These are phyloP conservation scores for Papilionanthe hybrid DNA, from an alignment of 116 monocot species.

Conservation along the genomic window DNA sequence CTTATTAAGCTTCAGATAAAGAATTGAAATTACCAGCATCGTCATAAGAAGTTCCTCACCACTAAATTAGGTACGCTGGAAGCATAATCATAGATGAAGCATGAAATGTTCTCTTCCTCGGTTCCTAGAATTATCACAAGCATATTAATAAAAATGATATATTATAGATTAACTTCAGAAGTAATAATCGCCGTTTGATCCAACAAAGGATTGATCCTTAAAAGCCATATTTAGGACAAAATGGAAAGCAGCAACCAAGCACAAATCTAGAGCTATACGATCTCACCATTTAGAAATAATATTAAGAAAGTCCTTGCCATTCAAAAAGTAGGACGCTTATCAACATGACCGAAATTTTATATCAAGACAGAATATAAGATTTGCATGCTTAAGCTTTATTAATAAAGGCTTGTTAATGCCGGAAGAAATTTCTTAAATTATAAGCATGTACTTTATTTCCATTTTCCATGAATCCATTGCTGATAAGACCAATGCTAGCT, in stretches of 20 bases:
- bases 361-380: background rate
- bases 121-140: slow-evolving; percentile 32
- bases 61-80: slow-evolving; percentile 57
- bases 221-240: background rate
- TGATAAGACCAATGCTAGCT: background rate
- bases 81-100: slow-evolving; percentile 61
- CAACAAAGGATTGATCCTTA: background rate
- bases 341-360: background rate
- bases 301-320: background rate
- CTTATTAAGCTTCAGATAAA: background rate
- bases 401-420: background rate
- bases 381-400: background rate
- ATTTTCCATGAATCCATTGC: background rate
- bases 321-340: background rate
- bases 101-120: slow-evolving; percentile 35
- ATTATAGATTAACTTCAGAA: background rate
- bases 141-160: slow-evolving; percentile 3
- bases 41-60: slow-evolving; percentile 67
- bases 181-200: background rate
- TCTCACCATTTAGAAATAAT: background rate
- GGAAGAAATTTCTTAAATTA: background rate
- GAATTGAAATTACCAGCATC: slow-evolving; percentile 32
- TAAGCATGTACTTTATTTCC: background rate
- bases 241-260: background rate
- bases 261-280: background rate